Evolutionary conservation across 805 yeast species (phyloP).

Genomic region (Maudiozyma pseudohumilis): DNA sequence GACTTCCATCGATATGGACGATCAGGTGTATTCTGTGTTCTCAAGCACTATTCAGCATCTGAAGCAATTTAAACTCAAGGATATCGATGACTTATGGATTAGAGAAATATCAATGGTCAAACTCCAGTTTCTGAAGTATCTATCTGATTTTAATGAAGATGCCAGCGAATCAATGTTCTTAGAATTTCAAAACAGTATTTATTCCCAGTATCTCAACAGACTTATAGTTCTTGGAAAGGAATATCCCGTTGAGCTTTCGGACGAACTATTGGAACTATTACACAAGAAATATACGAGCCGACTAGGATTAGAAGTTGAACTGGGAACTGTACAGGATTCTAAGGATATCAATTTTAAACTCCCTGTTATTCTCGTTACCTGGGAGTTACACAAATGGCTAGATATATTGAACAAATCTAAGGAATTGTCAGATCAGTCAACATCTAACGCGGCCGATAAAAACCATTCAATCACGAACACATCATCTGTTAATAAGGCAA

Average conservation of each 20-base stretch:
- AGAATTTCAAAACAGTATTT: constrained; percentile 10
- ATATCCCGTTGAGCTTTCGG: constrained; percentile 18
- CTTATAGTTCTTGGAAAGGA: constrained; percentile 21
- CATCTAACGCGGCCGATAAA: background rate
- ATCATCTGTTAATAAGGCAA: constrained; percentile 4
- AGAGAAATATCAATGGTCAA: constrained; percentile 16
- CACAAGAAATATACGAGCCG: constrained; percentile 11
- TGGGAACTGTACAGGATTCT: constrained; percentile 8
- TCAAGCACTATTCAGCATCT: constrained; percentile 15
- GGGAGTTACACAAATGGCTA: constrained; percentile 26
- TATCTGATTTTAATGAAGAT: constrained; percentile 12
- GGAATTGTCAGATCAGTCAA: background rate
- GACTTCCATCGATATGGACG: constrained; percentile 2
- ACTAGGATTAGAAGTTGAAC: constrained; percentile 9
- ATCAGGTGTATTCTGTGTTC: constrained; percentile 12
- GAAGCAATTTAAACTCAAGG: constrained; percentile 13
- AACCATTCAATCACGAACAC: background rate
- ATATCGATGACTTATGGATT: constrained; percentile 20
- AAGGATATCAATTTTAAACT: constrained; percentile 19
- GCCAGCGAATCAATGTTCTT: constrained; percentile 5
- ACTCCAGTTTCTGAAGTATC: constrained; percentile 17
- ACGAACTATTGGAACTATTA: constrained; percentile 12
- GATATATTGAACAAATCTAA: constrained; percentile 12
- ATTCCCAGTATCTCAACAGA: constrained; percentile 22
- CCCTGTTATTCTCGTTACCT: constrained; percentile 18